phyloP scores from a whole-genome alignment of 768 basidiomycete genomes.

The Candolleomyces aberdarensis region DNA sequence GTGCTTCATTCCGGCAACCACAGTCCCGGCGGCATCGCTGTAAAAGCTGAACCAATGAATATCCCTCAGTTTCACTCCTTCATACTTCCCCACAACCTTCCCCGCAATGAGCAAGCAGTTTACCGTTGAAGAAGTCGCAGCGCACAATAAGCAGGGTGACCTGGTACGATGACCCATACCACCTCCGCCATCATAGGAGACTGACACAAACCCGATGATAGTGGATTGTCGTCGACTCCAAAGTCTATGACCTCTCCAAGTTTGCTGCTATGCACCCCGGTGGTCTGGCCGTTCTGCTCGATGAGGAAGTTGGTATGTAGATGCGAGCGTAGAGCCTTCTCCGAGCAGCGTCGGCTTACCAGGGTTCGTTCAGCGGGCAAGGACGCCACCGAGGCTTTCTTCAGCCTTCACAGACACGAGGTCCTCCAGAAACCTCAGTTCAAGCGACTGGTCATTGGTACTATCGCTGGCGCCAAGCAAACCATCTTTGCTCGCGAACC shows the following conservation, averaged over 20 bases:
- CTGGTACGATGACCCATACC: constrained; percentile 42
- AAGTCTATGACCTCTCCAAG: constrained; percentile 78
- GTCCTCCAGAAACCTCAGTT: constrained; percentile 76
- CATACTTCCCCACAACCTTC: too few relatives aligned
- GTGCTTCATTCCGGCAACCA: too few relatives aligned
- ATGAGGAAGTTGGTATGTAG: constrained; percentile 65
- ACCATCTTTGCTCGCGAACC: constrained; percentile 43
- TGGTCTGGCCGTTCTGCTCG: constrained; percentile 73
- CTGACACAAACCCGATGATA: constrained; percentile 18
- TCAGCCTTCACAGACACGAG: constrained; percentile 82
- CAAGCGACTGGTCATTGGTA: constrained; percentile 68
- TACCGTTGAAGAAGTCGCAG: constrained; percentile 33
- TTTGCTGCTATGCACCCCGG: constrained; percentile 86
- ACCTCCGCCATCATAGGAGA: neutral
- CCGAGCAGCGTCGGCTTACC: neutral
- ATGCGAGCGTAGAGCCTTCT: neutral
- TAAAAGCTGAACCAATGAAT: too few relatives aligned
- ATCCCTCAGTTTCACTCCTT: too few relatives aligned
- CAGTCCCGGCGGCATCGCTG: too few relatives aligned
- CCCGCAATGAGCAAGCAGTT: constrained; percentile 27
- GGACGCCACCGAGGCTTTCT: constrained; percentile 87
- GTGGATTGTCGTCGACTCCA: constrained; percentile 73
- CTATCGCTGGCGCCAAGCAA: constrained; percentile 57
- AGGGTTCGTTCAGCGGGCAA: constrained; percentile 56
- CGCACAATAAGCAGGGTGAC: constrained; percentile 80